phyloP scores from a whole-genome alignment of 2,329 filamentous ascomycete genomes.

The Arachnomyces sp. region DNA sequence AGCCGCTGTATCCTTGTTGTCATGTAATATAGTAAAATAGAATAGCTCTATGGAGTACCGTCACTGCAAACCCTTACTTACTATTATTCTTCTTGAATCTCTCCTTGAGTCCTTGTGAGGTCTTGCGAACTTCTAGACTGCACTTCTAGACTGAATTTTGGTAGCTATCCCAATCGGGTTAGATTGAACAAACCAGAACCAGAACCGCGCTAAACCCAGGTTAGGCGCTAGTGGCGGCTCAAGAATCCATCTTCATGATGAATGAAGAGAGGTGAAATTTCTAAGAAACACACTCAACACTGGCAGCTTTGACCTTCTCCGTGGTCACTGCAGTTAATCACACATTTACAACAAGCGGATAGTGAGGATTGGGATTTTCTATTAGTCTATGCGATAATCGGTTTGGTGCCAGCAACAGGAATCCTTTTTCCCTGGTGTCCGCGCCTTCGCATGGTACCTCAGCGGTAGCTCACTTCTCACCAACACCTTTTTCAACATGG shows the following conservation, averaged over 20 bases:
- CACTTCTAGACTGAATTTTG: too few species aligned
- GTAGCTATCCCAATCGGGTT: background rate
- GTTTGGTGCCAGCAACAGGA: too few species aligned
- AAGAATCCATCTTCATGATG: background rate
- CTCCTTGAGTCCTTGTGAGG: too few species aligned
- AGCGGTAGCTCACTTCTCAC: too few species aligned
- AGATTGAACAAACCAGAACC: conserved; percentile 5
- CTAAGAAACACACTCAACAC: background rate
- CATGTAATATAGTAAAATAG: conserved; percentile 1
- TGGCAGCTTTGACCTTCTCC: conserved; percentile 4
- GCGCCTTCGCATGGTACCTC: too few species aligned
- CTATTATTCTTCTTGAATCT: too few species aligned
- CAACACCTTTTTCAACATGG: conserved; percentile 32
- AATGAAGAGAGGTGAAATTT: background rate
- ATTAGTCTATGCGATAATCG: too few species aligned
- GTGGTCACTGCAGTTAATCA: background rate
- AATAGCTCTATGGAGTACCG: conserved; percentile 18
- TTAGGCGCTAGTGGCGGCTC: conserved; percentile 25
- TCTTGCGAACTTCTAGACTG: too few species aligned
- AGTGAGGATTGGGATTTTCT: too few species aligned
- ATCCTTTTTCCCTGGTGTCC: too few species aligned
- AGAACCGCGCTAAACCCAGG: conserved; percentile 16
- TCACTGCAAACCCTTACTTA: too few species aligned
- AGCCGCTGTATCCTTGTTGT: conserved; percentile 1
- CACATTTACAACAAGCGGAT: too few species aligned